Base-by-base conservation (phyloP, 495 filamentous ascomycete species). In the Daldinia bambusicola region DNA sequence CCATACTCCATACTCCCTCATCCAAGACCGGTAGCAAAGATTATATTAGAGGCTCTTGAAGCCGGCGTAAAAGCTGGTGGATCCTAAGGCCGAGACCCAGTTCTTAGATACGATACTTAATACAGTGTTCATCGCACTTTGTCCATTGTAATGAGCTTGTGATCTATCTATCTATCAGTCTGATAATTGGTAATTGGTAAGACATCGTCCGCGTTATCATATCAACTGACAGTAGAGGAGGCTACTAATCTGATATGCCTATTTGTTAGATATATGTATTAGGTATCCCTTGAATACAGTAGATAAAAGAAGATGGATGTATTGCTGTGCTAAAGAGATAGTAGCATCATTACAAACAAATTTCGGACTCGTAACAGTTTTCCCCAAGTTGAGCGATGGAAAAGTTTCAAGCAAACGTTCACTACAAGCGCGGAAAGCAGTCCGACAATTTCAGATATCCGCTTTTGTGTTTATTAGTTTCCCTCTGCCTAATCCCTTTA, bases 401-500 rank as follows among this genome's bases (percentile, higher is more conserved):
- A 31, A 70, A 70, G 38, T 30, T 48, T 6, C 61, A 40, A 58
- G 48, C 12, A 13, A 64, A 10, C 36, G 37, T n/a, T 14, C 55
- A 22, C 2, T 37, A 48, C 30, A 31, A 55, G 36, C 67, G 22
- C 12, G 31, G 38, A 22, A 60, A 20, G 14, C 55, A 37, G n/a
- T 45, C 32, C 30, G 56, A 30, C 4, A 64, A 38, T 34, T 18
- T 16, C 10, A 64, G 48, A 48, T 55, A 61, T 6, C 14, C 64
- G 6, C 10, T 70, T 34, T n/a, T 64, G 36, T 64, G 45, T n/a
- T 59, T 34, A 22, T 38, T 64, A 36, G 48, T 14, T 31, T 70
- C 48, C 16, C 41, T 69, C 22, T 70, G 61, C 8, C 38, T 70
- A 18, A 55, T 61, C 40, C 36, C 55, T 1, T 32, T 70, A 8